These are phyloP conservation scores for Deakozyma indianensis DNA, from an alignment of 805 yeast species.

Conservation along the genomic window DNA sequence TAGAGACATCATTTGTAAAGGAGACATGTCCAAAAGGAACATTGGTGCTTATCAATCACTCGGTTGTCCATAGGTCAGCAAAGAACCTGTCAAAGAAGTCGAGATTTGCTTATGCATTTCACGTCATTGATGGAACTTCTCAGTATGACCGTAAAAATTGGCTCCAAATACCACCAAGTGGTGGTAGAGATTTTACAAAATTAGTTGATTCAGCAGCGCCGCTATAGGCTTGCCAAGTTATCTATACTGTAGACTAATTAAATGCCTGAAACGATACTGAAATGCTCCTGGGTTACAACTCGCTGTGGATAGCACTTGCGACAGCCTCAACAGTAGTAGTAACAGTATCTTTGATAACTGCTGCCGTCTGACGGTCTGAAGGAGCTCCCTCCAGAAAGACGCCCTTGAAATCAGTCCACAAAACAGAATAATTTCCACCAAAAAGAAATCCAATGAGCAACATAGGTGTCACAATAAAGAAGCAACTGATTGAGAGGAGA, in stretches of 20 bases:
- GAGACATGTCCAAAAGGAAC: slow-evolving; percentile 62
- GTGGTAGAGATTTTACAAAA: slow-evolving; percentile 47
- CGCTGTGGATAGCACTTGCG: slow-evolving; percentile 9
- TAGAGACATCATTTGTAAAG: slow-evolving; percentile 30
- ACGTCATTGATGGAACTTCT: slow-evolving; percentile 53
- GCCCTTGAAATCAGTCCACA: not conserved
- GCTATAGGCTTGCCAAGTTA: slow-evolving; percentile 32
- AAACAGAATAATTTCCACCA: not conserved
- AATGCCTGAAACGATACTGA: not conserved
- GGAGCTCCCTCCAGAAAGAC: not conserved
- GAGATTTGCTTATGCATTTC: slow-evolving; percentile 69
- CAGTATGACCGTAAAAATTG: slow-evolving; percentile 54
- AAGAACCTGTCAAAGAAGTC: slow-evolving; percentile 39
- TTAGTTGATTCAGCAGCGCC: slow-evolving; percentile 15
- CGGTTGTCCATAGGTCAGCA: slow-evolving; percentile 60
- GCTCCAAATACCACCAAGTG: slow-evolving; percentile 64
- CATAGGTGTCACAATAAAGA: not conserved
- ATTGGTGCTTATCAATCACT: slow-evolving; percentile 54
- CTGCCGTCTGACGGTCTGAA: no score
- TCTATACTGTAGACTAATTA: slow-evolving; percentile 13
- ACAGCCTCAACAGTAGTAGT: not conserved
- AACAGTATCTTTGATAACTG: not conserved
- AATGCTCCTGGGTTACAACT: not conserved
- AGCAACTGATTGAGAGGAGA: not conserved
- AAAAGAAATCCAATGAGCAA: slow-evolving; percentile 2